Percentiles rank a stretch among this genome's conserved stretches.
These are phyloP conservation scores for Amylostereum chailletii DNA, from an alignment of 1,284 basidiomycete genomes.

Conservation along the genomic window DNA sequence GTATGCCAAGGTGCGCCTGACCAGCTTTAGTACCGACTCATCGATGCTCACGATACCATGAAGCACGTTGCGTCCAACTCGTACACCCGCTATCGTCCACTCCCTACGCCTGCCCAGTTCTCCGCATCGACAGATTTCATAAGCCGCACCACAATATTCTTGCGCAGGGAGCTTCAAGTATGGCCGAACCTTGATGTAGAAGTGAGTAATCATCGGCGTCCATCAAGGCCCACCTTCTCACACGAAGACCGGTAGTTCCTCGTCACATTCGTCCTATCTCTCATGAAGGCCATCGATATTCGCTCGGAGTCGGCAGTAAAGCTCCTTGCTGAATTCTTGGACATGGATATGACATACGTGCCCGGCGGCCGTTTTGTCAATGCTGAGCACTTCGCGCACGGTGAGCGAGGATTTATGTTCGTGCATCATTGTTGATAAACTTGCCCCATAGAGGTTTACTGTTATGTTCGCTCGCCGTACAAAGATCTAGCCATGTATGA, in stretches of 20 bases:
- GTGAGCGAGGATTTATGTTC: slow-evolving; percentile 30
- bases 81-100: slow-evolving; percentile 74
- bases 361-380: slow-evolving; percentile 51
- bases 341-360: slow-evolving; percentile 53
- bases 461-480: slow-evolving; percentile 78
- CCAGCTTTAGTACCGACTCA: background rate
- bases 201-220: slow-evolving; percentile 30
- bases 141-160: slow-evolving; percentile 66
- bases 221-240: background rate
- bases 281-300: slow-evolving; percentile 84
- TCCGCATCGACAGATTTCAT: slow-evolving; percentile 63
- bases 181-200: slow-evolving; percentile 81
- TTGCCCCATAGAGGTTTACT: slow-evolving; percentile 62
- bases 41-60: background rate
- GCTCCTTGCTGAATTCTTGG: slow-evolving; percentile 76
- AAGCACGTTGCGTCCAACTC: slow-evolving; percentile 84
- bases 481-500: slow-evolving; percentile 77
- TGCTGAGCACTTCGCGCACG: slow-evolving; percentile 87
- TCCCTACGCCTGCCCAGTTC: slow-evolving; percentile 75
- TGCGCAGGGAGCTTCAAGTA: slow-evolving; percentile 77
- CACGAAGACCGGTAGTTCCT: slow-evolving; percentile 39
- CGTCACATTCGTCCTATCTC: slow-evolving; percentile 71
- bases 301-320: slow-evolving; percentile 80
- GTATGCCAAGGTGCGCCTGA: slow-evolving; percentile 65
- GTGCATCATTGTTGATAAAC: slow-evolving; percentile 4